These are phyloP conservation scores for Helenozyma rhizophorensis DNA, from an alignment of 805 yeast genomes.

Conservation along the genomic window DNA sequence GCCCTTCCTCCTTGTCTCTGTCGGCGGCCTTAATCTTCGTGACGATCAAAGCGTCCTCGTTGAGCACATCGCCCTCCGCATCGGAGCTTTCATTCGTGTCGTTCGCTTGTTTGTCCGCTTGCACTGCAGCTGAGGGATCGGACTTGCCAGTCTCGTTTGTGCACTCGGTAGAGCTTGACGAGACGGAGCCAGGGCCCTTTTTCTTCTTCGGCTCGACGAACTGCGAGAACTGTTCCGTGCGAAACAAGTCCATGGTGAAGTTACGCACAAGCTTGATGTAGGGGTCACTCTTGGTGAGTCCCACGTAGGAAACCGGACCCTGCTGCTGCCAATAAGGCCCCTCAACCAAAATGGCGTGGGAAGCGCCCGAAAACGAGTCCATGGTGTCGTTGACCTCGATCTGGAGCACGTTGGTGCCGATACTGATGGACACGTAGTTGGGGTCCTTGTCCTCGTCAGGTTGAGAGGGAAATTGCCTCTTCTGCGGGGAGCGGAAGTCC, in stretches of 20 bases:
- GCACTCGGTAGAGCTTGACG: background rate
- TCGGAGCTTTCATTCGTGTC: slow-evolving; percentile 5
- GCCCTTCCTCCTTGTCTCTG: slow-evolving; percentile 1
- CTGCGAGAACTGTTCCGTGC: slow-evolving; percentile 30
- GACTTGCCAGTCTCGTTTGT: no score
- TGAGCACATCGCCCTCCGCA: slow-evolving; percentile 15
- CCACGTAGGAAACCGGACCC: slow-evolving; percentile 37
- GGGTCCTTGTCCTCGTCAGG: slow-evolving; percentile 1
- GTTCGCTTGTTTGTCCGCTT: background rate
- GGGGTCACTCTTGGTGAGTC: slow-evolving; percentile 37
- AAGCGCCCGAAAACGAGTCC: slow-evolving; percentile 30
- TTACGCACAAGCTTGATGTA: slow-evolving; percentile 34
- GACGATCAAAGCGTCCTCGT: slow-evolving; percentile 28
- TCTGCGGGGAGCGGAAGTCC: slow-evolving; percentile 1
- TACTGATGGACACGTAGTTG: slow-evolving; percentile 24
- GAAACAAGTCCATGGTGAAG: slow-evolving; percentile 29
- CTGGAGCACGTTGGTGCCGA: slow-evolving; percentile 32
- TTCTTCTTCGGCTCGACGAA: slow-evolving; percentile 19
- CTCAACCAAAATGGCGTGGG: slow-evolving; percentile 30
- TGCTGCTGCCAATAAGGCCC: slow-evolving; percentile 38
- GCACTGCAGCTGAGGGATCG: no score
- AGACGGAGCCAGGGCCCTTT: background rate
- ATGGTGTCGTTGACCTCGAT: slow-evolving; percentile 32
- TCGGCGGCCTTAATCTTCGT: slow-evolving; percentile 20
- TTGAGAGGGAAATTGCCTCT: background rate